Conservation (phyloP, 179 eudicot genomes). For the Dionaea muscipula region DNA sequence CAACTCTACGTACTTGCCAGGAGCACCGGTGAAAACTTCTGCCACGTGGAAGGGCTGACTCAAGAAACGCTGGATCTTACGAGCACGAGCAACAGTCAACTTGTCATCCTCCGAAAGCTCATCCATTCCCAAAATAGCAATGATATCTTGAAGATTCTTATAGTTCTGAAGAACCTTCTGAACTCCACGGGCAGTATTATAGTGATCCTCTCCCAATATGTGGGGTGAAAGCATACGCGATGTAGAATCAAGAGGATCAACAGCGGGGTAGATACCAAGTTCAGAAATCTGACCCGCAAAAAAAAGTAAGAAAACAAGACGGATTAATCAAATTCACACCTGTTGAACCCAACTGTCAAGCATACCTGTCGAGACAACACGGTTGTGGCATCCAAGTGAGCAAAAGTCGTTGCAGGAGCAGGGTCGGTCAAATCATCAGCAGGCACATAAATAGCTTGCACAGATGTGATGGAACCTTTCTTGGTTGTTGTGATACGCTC, state of each 20-base stretch:
- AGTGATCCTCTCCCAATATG: conserved; percentile 91
- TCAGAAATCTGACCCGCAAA: conserved; percentile 58
- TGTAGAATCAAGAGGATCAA: conserved; percentile 92
- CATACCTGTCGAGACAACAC: conserved; percentile 85
- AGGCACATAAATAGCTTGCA: conserved; percentile 97
- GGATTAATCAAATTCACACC: background rate
- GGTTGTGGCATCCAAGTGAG: conserved; percentile 99
- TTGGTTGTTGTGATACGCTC: conserved; percentile 96
- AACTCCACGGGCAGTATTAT: conserved; percentile 94
- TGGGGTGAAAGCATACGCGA: conserved; percentile 99
- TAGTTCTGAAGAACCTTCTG: conserved; percentile 96
- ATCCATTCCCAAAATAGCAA: conserved; percentile 99
- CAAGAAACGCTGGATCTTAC: conserved; percentile 73
- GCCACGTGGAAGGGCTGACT: conserved; percentile 56
- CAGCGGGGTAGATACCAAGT: conserved; percentile 99
- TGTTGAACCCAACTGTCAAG: background rate
- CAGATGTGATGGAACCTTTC: conserved; percentile 96
- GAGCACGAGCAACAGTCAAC: conserved; percentile 95
- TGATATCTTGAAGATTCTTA: conserved; percentile 98
- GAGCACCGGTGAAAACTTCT: conserved; percentile 87
- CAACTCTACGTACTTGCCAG: conserved; percentile 94
- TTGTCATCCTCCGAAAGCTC: conserved; percentile 99
- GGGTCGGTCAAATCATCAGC: conserved; percentile 99
- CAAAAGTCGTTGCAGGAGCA: conserved; percentile 98
- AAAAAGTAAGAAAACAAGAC: background rate